Evolutionary conservation across 2,329 filamentous ascomycete genomes (phyloP), one percentile per base, ranked within the genome.

Genomic region (Curvularia sp.): DNA sequence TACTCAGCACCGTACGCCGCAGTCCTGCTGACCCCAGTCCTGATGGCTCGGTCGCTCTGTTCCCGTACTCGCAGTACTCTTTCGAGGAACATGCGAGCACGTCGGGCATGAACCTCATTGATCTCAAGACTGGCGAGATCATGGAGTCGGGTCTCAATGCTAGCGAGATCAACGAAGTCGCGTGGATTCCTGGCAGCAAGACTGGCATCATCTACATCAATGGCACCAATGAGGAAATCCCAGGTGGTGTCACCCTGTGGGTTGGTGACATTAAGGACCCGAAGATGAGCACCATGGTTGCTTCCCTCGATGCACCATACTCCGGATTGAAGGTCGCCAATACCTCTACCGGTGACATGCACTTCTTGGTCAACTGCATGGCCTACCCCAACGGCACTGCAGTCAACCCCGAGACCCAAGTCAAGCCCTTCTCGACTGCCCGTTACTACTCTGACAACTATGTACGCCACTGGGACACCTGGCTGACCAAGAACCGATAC

Each of bases 391-490:
- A 88, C 38, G 93, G 92, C 9, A 81, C 86, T 3, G 83, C 94
- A 36, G 88, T 89, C 77, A 90, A 90, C 73, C 80, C 86, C 5
- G 82, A 87, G 45, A 80, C 82, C 4, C 87, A 85, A 41, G 79
- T 83, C 55, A 85, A 85, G 66, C 79, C 85, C 0, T 76, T 82
- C 23, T 88, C 88, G 41, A 85, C 85, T 3, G 92, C 86, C 19
- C 87, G 86, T 69, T 84, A 92, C 32, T 95, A 95, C 76, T 86
- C 86, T 21, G 86, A 86, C 58, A 85, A 92, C 36, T 95, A 91
- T 70, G 88, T 90, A 27, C 86, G 92, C 25, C 91, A 96, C 71
- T 96, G 92, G 92, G 91, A 96, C 73, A 77, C 83, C 5, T 96
- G 90, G 80, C 81, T 87, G 32, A 87, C 84, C 1, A 84, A 87